phyloP scores from a whole-genome alignment of 2,329 filamentous ascomycete species.

The Alternaria consortialis region DNA sequence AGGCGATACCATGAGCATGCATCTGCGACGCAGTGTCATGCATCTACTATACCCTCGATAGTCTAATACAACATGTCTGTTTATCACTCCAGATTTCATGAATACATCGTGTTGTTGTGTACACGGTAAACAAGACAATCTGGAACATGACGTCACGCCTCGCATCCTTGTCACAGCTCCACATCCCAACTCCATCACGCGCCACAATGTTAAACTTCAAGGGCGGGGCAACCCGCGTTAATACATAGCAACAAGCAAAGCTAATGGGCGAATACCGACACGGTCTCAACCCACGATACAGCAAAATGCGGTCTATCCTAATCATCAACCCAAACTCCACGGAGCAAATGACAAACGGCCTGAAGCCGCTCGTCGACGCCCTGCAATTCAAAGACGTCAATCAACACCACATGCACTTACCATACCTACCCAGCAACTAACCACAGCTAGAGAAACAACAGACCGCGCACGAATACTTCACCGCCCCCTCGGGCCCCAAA shows the following conservation, averaged over 20 bases:
- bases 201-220: conserved; percentile 17
- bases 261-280: conserved; percentile 40
- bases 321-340: conserved; percentile 85
- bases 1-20: background rate
- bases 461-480: conserved; percentile 69
- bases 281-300: conserved; percentile 28
- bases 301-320: conserved; percentile 63
- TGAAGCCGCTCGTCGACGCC: conserved; percentile 61
- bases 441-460: conserved; percentile 38
- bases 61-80: conserved; percentile 18
- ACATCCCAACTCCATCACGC: conserved; percentile 18
- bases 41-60: conserved; percentile 14
- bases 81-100: background rate
- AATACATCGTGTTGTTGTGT: background rate
- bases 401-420: conserved; percentile 41
- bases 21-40: conserved; percentile 4
- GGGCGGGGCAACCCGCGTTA: conserved; percentile 24
- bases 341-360: conserved; percentile 72
- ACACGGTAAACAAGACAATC: background rate
- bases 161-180: conserved; percentile 21
- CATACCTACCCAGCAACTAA: conserved; percentile 52
- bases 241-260: background rate
- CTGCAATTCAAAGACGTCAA: conserved; percentile 56
- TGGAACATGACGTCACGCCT: conserved; percentile 20
- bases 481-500: conserved; percentile 70